A percentile compares a stretch with the other conserved stretches of the same genome.
These are phyloP conservation scores for Saccharomycopsis fermentans DNA, from an alignment of 805 yeast genomes.

Conservation along the genomic window DNA sequence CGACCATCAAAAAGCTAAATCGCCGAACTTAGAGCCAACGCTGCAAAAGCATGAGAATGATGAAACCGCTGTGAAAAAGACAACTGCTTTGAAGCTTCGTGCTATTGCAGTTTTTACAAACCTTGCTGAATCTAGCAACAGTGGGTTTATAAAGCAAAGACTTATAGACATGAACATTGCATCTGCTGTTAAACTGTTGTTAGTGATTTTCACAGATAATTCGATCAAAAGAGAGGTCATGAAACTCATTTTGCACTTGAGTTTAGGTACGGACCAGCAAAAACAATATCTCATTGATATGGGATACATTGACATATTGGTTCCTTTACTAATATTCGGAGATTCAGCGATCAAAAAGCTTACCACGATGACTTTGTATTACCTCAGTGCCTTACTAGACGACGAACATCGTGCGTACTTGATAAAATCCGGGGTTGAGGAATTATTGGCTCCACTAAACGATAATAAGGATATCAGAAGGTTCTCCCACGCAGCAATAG, in stretches of 20 bases:
- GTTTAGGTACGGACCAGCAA: slow-evolving; percentile 12
- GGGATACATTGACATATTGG: slow-evolving; percentile 17
- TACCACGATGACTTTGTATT: slow-evolving; percentile 12
- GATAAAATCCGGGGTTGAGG: slow-evolving; percentile 17
- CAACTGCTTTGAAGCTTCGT: slow-evolving; percentile 5
- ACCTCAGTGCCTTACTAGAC: slow-evolving; percentile 11
- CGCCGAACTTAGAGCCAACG: neutral
- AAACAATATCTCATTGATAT: slow-evolving; percentile 7
- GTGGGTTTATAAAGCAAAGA: slow-evolving; percentile 10
- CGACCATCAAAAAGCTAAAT: neutral
- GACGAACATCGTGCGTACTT: slow-evolving; percentile 16
- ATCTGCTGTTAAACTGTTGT: slow-evolving; percentile 14
- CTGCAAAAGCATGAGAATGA: neutral
- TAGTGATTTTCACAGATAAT: slow-evolving; percentile 16
- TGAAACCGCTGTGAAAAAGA: neutral
- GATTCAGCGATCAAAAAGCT: slow-evolving; percentile 16
- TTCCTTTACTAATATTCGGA: slow-evolving; percentile 17
- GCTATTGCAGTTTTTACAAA: slow-evolving; percentile 13
- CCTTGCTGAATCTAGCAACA: slow-evolving; percentile 10
- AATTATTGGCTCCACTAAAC: slow-evolving; percentile 10
- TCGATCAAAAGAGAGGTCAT: slow-evolving; percentile 14
- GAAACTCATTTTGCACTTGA: slow-evolving; percentile 13
- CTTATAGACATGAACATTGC: slow-evolving; percentile 14
- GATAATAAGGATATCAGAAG: neutral
- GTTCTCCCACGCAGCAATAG: neutral